Evolutionary conservation across 1,139 yeast genomes (phyloP), one percentile per base, ranked within the genome.

Genomic region (Keqinozyma sinolaborantium): DNA sequence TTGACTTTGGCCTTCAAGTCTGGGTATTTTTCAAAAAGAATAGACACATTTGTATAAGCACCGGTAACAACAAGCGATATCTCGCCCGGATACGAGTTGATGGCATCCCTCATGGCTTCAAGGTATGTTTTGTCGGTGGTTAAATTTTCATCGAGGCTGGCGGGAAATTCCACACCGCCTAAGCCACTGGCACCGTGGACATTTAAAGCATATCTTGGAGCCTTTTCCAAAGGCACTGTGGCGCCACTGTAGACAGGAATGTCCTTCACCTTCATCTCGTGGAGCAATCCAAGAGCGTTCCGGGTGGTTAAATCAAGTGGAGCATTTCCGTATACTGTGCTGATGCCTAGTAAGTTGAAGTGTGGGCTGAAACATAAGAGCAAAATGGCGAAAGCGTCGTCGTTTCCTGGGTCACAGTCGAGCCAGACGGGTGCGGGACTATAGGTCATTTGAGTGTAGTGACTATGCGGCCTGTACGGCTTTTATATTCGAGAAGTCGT

Each of bases 371-470:
- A 77, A 4, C 77, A 60, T 0, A 85, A 76, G 24, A 87, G 47
- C 13, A 84, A 60, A 5, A 87, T 65, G 7, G 95, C 95, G 32
- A 85, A 73, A 2, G 87, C 84, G 49, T 87, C 97, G 51, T 87
- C 96, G 47, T 84, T 92, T 2, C 95, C 95, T 0, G 95, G 95
- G 51, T 87, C 96, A 51, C 95, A 87, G 58, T 87, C 96, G n/a
- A 87, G 55, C 95, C 96, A 84, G 5, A 85, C 48, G 1, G 90
- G 90, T 14, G 81, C 33, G 15, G 41, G 28, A 10, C 33, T 30
- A 13, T 29, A 14, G 2, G 48, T 40, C 48, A 42, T 44, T n/a
- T n/a, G n/a, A n/a, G n/a, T n/a, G n/a, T n/a, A n/a, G n/a, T n/a
- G n/a, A n/a, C n/a, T n/a, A n/a, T n/a, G n/a, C n/a, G n/a, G n/a